Base-by-base conservation (phyloP, 1,139 yeast species). In the Nakaseomyces bracarensis region DNA sequence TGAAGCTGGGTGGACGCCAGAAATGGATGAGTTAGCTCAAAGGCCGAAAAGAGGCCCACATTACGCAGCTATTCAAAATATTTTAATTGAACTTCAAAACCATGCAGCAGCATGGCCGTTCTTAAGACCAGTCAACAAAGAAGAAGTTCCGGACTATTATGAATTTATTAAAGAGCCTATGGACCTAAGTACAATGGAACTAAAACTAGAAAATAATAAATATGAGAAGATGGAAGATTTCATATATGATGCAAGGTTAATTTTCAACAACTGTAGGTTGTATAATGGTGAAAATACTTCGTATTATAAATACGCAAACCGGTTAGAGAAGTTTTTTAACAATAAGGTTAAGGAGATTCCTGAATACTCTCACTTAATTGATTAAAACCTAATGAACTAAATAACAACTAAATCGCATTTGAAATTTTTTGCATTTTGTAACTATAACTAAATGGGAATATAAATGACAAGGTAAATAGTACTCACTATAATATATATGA, bases 61-160 rank as follows among this genome's bases (percentile, higher is more conserved):
- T 66, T 85, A 85, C 66, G 91, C 93, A 38, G 83, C 84, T 50
- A 86, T 91, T 94, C 89, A 85, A 53, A 85, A 87, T 40, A 64
- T 91, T 21, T 71, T 91, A 40, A 77, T 86, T 7, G 99, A 91
- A 59, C 65, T 91, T 68, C 94, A 85, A 56, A 86, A 84, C 59
- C 95, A 91, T 61, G 94, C 97, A 0, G 84, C 96, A 2, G 93
- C 97, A n/a, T 91, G 98, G 98, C 98, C 99, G 22, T 93, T 93
- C 64, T 77, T 89, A 25, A 82, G 78, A 44, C 96, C 98, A 1
- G 98, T 93, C 13, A 86, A 82, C 61, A 78, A 77, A 55, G 95
- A 86, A 39, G 98, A 93, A 57, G 98, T 93, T 13, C 87, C 95
- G 0, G 98, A 93, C 62, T 93, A 93, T 60, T 91, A 91, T 60